Percentiles rank a stretch among this genome's conserved stretches.
Evolutionary conservation across 352 stramenopile genomes (phyloP).

Genomic region (Phytophthora tentaculata): DNA sequence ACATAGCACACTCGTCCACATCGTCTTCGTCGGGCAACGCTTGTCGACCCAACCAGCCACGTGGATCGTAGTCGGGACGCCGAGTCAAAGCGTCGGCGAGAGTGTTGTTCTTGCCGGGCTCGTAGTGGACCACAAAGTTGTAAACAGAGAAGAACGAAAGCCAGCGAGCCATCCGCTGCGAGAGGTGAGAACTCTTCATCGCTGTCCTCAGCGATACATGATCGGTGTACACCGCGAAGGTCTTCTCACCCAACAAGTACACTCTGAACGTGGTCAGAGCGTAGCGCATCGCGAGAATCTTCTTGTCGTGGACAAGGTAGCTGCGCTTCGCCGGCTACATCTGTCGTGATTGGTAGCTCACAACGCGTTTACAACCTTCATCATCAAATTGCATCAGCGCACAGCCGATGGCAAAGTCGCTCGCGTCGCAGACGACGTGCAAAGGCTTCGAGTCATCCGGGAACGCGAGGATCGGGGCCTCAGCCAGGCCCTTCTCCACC

Average conservation of each 20-base stretch:
- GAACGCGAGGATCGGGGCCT: not conserved
- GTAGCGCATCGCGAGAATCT: not conserved
- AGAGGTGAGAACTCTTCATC: not conserved
- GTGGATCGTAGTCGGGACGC: not conserved
- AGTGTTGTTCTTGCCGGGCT: not conserved
- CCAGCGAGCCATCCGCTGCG: not conserved
- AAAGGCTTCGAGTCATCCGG: not conserved
- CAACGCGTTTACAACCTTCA: not conserved
- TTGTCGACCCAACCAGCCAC: not conserved
- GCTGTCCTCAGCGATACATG: not conserved
- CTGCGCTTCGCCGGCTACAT: not conserved
- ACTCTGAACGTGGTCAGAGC: not conserved
- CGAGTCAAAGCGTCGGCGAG: not conserved
- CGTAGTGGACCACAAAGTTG: not conserved
- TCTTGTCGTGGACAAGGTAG: not conserved
- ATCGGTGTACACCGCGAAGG: not conserved
- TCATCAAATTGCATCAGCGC: not conserved
- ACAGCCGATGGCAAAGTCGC: not conserved
- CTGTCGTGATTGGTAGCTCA: not conserved
- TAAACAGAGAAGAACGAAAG: not conserved
- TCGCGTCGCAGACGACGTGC: constrained; percentile 2
- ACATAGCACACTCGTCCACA: not conserved
- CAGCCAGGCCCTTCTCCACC: not conserved
- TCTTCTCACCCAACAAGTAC: not conserved
- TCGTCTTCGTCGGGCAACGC: not conserved